Conservation (phyloP, 2,329 filamentous ascomycete genomes). For the Trichoderma semiorbis region DNA sequence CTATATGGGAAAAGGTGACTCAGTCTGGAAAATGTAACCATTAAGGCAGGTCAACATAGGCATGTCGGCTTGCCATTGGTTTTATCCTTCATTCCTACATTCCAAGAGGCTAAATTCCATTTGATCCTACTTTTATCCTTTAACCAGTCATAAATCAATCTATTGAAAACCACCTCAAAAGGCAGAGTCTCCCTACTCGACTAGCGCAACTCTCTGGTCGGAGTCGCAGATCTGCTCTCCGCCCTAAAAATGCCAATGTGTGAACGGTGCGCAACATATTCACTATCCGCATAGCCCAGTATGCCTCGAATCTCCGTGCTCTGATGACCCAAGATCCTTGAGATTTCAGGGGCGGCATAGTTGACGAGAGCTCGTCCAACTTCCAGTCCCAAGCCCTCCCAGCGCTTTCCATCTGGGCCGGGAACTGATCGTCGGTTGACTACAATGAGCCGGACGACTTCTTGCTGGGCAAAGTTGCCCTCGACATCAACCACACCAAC, state of each 20-base stretch:
- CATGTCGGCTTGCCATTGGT: not conserved
- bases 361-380: slow-evolving; percentile 89
- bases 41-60: not conserved
- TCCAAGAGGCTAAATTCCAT: not conserved
- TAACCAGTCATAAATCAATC: not conserved
- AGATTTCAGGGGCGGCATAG: slow-evolving; percentile 83
- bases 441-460: slow-evolving; percentile 83
- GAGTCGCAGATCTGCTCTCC: slow-evolving; percentile 53
- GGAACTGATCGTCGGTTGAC: slow-evolving; percentile 57
- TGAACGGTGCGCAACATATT: slow-evolving; percentile 87
- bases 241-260: slow-evolving; percentile 73
- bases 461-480: slow-evolving; percentile 84
- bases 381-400: slow-evolving; percentile 58
- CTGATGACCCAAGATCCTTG: slow-evolving; percentile 76
- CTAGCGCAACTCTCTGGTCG: slow-evolving; percentile 30
- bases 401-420: slow-evolving; percentile 42
- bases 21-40: not conserved
- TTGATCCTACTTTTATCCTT: not conserved
- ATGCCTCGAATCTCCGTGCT: slow-evolving; percentile 76
- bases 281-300: slow-evolving; percentile 88
- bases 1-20: too few relatives aligned
- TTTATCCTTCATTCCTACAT: not conserved
- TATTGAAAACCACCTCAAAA: not conserved
- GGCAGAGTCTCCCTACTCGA: not conserved
- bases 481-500: slow-evolving; percentile 89